A percentile compares a stretch with the other conserved stretches of the same genome.
Evolutionary conservation across 148 eudicot species (phyloP).

Genomic region (Talinum fruticosum): DNA sequence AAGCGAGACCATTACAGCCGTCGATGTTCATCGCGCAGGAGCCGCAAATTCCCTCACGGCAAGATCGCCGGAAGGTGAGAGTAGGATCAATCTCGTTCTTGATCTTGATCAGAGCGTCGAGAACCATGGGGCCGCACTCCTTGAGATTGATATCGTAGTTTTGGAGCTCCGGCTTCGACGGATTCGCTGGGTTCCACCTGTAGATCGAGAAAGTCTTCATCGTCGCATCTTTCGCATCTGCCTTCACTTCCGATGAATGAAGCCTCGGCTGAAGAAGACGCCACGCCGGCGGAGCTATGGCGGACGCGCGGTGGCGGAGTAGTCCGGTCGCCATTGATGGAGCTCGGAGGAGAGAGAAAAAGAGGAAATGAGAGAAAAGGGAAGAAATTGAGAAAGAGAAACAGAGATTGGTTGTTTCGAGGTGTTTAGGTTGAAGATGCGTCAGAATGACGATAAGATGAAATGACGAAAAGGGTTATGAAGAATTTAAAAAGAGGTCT

Average conservation of each 20-base stretch:
- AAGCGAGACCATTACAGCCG: constrained; percentile 87
- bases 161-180: constrained; percentile 59
- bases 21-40: constrained; percentile 99
- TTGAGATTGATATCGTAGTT: constrained; percentile 78
- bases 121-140: constrained; percentile 93
- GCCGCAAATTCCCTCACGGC: constrained; percentile 93
- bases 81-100: constrained; percentile 90
- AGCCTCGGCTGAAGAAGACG: not conserved
- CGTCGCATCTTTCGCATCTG: not conserved
- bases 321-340: constrained; percentile 4
- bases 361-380: not conserved
- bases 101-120: constrained; percentile 92
- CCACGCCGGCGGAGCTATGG: not conserved
- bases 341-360: not conserved
- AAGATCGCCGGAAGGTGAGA: constrained; percentile 88
- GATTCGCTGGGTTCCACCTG: constrained; percentile 83
- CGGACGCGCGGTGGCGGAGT: not conserved
- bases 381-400: not conserved
- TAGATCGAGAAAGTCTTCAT: constrained; percentile 82
- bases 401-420: not conserved
- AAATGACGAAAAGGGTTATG: constrained; percentile 5
- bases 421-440: not conserved
- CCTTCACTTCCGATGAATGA: not conserved
- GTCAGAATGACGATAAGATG: not conserved
- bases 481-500: not conserved